Conservation (phyloP, 176 grass and related monocot species). For the Avena sativa region DNA sequence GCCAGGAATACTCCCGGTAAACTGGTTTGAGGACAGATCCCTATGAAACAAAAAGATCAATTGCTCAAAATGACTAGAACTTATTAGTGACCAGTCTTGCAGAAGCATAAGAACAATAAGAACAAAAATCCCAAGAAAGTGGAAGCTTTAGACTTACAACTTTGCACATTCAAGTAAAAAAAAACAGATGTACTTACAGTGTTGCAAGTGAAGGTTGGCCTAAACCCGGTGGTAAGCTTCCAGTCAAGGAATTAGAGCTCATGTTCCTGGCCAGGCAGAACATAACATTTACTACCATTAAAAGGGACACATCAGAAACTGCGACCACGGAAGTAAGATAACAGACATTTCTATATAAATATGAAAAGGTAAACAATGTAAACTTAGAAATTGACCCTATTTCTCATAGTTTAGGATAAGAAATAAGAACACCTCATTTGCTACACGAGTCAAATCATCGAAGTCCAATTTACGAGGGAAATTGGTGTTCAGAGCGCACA, state of each 20-base stretch:
- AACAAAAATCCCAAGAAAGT: neutral
- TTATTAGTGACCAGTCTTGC: neutral
- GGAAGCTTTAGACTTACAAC: neutral
- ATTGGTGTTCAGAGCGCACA: neutral
- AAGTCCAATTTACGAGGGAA: neutral
- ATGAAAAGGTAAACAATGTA: neutral
- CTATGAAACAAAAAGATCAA: slow-evolving; percentile 53
- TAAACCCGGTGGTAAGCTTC: slow-evolving; percentile 80
- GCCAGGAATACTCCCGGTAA: slow-evolving; percentile 81
- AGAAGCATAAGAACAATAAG: neutral
- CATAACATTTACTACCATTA: neutral
- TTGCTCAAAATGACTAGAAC: slow-evolving; percentile 27
- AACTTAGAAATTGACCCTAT: neutral
- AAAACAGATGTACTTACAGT: slow-evolving; percentile 64
- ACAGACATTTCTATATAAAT: neutral
- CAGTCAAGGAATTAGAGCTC: slow-evolving; percentile 91
- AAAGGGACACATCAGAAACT: neutral
- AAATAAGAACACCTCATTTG: neutral
- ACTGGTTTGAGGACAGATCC: slow-evolving; percentile 93
- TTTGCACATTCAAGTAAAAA: slow-evolving; percentile 14
- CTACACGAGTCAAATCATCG: neutral
- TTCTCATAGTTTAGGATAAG: neutral
- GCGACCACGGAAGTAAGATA: slow-evolving; percentile 7
- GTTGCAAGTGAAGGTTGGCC: slow-evolving; percentile 73
- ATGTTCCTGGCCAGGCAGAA: slow-evolving; percentile 77